Conservation (phyloP, 1,139 yeast genomes). For the Scheffersomyces parashehatae region DNA sequence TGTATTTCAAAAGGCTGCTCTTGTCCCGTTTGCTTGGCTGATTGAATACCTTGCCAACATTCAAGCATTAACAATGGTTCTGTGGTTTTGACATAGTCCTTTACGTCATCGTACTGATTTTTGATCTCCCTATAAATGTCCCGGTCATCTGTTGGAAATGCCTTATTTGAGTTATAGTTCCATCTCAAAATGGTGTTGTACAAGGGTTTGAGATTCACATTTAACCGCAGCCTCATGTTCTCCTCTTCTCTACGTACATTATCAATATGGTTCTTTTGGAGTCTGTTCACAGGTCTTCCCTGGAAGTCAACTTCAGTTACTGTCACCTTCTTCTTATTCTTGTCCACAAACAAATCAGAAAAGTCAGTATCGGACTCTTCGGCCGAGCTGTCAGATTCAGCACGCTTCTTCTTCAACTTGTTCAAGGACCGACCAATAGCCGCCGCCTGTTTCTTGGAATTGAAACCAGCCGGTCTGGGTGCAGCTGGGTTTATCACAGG, state of each 20-base stretch:
- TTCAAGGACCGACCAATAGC: slow-evolving; percentile 41
- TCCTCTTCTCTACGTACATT: slow-evolving; percentile 67
- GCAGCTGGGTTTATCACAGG: slow-evolving; percentile 8
- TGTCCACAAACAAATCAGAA: slow-evolving; percentile 44
- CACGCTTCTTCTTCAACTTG: slow-evolving; percentile 27
- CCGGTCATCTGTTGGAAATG: slow-evolving; percentile 55
- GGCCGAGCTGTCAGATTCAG: slow-evolving; percentile 34
- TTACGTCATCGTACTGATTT: slow-evolving; percentile 50
- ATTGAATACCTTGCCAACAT: slow-evolving; percentile 89
- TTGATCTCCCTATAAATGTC: slow-evolving; percentile 40
- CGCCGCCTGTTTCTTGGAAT: slow-evolving; percentile 33
- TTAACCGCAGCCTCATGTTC: slow-evolving; percentile 75
- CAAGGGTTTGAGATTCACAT: slow-evolving; percentile 75
- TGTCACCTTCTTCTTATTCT: slow-evolving; percentile 33
- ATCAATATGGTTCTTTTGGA: slow-evolving; percentile 18
- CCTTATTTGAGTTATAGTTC: slow-evolving; percentile 64
- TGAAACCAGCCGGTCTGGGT: slow-evolving; percentile 63
- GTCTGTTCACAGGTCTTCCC: slow-evolving; percentile 30
- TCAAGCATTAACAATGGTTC: slow-evolving; percentile 84
- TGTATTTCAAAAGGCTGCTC: slow-evolving; percentile 66
- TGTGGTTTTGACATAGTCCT: slow-evolving; percentile 65
- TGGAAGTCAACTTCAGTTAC: slow-evolving; percentile 40
- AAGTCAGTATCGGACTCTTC: slow-evolving; percentile 38
- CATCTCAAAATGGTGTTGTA: slow-evolving; percentile 72
- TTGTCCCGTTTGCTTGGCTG: slow-evolving; percentile 65